A percentile compares a stretch with the other conserved stretches of the same genome.
phyloP scores from a whole-genome alignment of 257 asterid species.

The Nicotiana paniculata region DNA sequence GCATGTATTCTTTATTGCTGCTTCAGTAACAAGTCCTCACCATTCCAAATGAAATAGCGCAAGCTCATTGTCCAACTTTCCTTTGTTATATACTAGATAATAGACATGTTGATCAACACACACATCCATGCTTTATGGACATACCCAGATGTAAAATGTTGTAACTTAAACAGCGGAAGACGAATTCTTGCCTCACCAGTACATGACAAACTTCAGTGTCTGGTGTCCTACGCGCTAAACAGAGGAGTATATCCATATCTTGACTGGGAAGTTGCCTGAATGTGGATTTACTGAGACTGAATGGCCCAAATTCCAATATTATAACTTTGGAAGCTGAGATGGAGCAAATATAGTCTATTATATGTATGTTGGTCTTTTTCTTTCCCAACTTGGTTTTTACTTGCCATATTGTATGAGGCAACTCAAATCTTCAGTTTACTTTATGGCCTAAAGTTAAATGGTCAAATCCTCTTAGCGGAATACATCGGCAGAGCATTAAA shows the following conservation, averaged over 20 bases:
- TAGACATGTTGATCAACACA: not conserved
- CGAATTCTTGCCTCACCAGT: not conserved
- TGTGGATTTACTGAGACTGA: not conserved
- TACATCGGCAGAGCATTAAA: no score
- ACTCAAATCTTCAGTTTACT: not conserved
- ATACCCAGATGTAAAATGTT: not conserved
- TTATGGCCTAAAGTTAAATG: not conserved
- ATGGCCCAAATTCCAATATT: not conserved
- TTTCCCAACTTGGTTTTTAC: not conserved
- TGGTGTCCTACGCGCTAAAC: not conserved
- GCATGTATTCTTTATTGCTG: not conserved
- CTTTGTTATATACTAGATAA: not conserved
- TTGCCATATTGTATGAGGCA: not conserved
- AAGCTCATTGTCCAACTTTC: not conserved
- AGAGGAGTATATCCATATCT: not conserved
- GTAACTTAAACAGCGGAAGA: not conserved
- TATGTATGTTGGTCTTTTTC: not conserved
- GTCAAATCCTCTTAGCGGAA: no score
- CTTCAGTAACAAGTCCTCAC: not conserved
- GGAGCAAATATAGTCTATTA: not conserved
- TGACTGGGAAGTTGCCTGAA: not conserved
- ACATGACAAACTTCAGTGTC: not conserved
- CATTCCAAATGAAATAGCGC: not conserved
- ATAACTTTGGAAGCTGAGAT: not conserved
- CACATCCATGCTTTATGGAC: not conserved